A percentile compares a stretch with the other conserved stretches of the same genome.
phyloP scores from a whole-genome alignment of 2,329 filamentous ascomycete genomes.

The Blastomyces gilchristii region DNA sequence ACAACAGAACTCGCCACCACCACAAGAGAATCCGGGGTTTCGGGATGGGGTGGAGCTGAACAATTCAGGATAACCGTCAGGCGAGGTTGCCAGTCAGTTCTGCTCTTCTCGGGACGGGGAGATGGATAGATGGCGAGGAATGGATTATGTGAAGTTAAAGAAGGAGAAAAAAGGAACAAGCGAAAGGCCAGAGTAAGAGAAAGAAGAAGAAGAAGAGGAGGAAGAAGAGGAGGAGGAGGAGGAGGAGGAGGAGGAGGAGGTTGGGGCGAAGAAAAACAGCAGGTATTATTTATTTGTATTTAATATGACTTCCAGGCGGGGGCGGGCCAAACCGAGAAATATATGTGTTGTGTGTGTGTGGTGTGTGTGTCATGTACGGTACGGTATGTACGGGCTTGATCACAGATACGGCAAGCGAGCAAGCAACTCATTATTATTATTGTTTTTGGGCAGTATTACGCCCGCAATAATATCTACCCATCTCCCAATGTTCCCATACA shows the following conservation, averaged over 20 bases:
- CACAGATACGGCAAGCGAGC: not conserved
- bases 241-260: conserved; percentile 1
- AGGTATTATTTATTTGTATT: not conserved
- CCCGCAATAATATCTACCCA: too few species aligned
- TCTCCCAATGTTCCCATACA: not conserved
- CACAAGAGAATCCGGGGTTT: not conserved
- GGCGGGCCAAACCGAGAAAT: too few species aligned
- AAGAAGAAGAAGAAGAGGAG: too few species aligned
- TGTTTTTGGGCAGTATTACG: not conserved
- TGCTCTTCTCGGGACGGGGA: conserved; percentile 3
- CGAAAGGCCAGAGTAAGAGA: not conserved
- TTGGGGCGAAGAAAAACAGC: not conserved
- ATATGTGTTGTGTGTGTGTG: not conserved
- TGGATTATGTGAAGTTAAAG: conserved; percentile 7
- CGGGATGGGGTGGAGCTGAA: not conserved
- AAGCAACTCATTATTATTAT: too few species aligned
- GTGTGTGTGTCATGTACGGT: not conserved
- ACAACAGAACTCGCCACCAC: not conserved
- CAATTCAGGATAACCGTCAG: conserved; percentile 4
- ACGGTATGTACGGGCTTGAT: not conserved
- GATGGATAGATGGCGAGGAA: conserved; percentile 9
- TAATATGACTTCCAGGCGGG: not conserved
- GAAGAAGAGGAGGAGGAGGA: too few species aligned
- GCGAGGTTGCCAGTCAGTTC: conserved; percentile 4
- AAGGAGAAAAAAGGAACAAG: conserved; percentile 6